Evolutionary conservation across 257 asterid genomes (phyloP).

Genomic region (Fraxinus americana): DNA sequence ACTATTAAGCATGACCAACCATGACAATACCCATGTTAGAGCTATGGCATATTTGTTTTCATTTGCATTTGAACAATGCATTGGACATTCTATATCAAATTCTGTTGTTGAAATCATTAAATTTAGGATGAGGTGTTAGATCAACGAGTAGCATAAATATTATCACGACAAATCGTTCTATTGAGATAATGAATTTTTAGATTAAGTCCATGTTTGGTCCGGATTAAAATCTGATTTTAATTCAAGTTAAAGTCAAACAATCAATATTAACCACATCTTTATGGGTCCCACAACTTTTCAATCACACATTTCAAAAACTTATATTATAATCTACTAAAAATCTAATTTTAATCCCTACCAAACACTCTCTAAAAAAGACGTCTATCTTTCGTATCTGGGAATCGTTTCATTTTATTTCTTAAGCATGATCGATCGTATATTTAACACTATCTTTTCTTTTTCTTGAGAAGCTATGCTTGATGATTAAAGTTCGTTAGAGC

Average conservation of each 20-base stretch:
- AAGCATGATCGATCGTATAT: conserved; percentile 32
- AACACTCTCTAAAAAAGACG: too few relatives aligned
- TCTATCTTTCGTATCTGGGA: not conserved
- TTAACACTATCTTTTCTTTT: not conserved
- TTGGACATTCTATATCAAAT: too few relatives aligned
- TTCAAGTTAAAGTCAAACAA: too few relatives aligned
- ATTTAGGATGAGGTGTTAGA: not conserved
- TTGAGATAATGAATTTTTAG: too few relatives aligned
- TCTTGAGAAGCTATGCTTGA: too few relatives aligned
- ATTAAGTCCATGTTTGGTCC: too few relatives aligned
- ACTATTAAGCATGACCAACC: not conserved
- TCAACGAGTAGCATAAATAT: not conserved
- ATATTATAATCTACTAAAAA: too few relatives aligned
- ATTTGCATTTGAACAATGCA: not conserved
- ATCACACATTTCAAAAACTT: too few relatives aligned
- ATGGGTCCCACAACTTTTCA: too few relatives aligned
- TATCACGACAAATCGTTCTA: not conserved
- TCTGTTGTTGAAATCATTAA: not conserved
- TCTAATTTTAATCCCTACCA: too few relatives aligned
- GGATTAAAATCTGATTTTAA: too few relatives aligned
- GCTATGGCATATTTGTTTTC: not conserved
- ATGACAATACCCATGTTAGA: not conserved
- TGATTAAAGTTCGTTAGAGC: conserved; percentile 8
- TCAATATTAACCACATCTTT: too few relatives aligned
- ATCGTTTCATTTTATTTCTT: conserved; percentile 8